A percentile compares a stretch with the other conserved stretches of the same genome.
Evolutionary conservation across 1,139 yeast genomes (phyloP).

Genomic region (Spathaspora sp.): DNA sequence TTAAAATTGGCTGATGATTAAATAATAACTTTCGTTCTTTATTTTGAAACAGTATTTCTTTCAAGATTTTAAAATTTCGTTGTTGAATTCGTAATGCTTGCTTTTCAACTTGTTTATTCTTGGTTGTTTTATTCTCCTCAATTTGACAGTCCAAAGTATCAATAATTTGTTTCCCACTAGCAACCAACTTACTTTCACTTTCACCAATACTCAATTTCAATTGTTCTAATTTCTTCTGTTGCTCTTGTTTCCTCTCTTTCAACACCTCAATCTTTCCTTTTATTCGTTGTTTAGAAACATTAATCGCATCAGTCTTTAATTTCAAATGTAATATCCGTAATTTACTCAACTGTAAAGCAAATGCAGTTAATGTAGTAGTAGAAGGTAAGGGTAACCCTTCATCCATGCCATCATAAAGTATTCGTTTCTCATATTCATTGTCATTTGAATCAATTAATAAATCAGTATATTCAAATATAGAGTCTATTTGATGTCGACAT

Average conservation of each 20-base stretch:
- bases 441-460: constrained; percentile 14
- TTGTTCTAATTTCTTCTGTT: constrained; percentile 7
- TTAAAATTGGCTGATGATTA: constrained; percentile 30
- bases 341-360: constrained; percentile 45
- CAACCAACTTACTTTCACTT: constrained; percentile 12
- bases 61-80: constrained; percentile 25
- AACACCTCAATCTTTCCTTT: constrained; percentile 17
- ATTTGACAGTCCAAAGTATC: constrained; percentile 15
- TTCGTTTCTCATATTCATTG: constrained; percentile 8
- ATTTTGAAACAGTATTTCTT: constrained; percentile 23
- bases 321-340: constrained; percentile 31
- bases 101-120: constrained; percentile 26
- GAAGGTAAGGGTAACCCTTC: constrained; percentile 25
- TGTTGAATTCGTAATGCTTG: constrained; percentile 30
- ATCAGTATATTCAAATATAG: constrained; percentile 22
- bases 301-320: constrained; percentile 24
- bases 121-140: constrained; percentile 19
- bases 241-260: constrained; percentile 11
- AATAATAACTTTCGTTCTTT: constrained; percentile 16
- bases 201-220: constrained; percentile 10
- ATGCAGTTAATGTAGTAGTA: constrained; percentile 29
- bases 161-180: constrained; percentile 10
- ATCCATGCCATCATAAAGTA: constrained; percentile 7
- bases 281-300: constrained; percentile 18
- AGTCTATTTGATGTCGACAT: constrained; percentile 23